Percentiles rank a stretch among this genome's conserved stretches.
phyloP scores from a whole-genome alignment of 202 grass and related monocot genomes.

The Alloteropsis angusta region DNA sequence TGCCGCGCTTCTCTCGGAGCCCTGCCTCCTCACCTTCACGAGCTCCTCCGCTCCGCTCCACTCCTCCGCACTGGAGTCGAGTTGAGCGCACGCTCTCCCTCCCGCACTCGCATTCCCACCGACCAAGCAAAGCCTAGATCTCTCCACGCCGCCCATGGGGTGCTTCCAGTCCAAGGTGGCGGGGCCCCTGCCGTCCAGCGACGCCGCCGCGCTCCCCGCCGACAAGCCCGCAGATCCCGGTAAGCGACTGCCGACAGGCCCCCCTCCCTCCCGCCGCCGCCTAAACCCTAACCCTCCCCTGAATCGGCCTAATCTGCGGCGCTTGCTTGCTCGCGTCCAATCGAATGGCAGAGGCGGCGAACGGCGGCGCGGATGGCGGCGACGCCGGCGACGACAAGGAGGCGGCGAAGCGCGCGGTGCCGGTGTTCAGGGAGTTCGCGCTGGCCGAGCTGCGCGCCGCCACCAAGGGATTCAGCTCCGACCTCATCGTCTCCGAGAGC shows the following conservation, averaged over 20 bases:
- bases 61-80: slow-evolving; percentile 5
- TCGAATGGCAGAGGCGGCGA: slow-evolving; percentile 27
- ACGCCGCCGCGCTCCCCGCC: slow-evolving; percentile 35
- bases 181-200: slow-evolving; percentile 45
- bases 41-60: not conserved
- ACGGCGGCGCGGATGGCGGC: slow-evolving; percentile 16
- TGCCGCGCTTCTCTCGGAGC: slow-evolving; percentile 55
- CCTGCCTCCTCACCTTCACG: slow-evolving; percentile 22
- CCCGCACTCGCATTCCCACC: slow-evolving; percentile 13
- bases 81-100: not conserved
- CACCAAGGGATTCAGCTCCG: slow-evolving; percentile 91
- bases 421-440: slow-evolving; percentile 78
- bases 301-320: not conserved
- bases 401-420: slow-evolving; percentile 60
- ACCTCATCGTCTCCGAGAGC: slow-evolving; percentile 94
- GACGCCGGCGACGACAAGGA: slow-evolving; percentile 59
- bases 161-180: slow-evolving; percentile 85
- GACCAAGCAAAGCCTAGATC: not conserved
- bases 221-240: slow-evolving; percentile 81
- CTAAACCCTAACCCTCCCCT: slow-evolving; percentile 39
- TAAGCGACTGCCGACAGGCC: slow-evolving; percentile 25
- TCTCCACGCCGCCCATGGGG: slow-evolving; percentile 51
- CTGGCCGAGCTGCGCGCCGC: slow-evolving; percentile 78
- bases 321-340: not conserved
- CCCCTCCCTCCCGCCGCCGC: not conserved